phyloP scores from a whole-genome alignment of 2,329 filamentous ascomycete species.

The Colletotrichum navitas region DNA sequence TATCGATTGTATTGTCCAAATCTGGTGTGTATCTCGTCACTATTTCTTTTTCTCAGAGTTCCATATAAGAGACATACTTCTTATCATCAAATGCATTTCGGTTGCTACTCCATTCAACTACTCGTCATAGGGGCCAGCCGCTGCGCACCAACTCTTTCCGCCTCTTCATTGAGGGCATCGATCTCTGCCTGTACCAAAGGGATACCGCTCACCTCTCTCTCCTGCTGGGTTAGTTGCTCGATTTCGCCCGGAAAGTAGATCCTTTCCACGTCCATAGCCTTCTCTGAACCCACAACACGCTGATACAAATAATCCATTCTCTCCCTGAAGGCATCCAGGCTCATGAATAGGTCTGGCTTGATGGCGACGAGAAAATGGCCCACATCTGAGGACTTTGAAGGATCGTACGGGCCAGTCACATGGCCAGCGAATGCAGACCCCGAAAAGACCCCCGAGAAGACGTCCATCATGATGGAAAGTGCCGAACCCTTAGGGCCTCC shows the following conservation, averaged over 20 bases:
- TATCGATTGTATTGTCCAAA: neutral
- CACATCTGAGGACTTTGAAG: constrained; percentile 75
- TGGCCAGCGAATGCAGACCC: constrained; percentile 83
- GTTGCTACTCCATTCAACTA: neutral
- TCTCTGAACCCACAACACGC: constrained; percentile 65
- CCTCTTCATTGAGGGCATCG: constrained; percentile 67
- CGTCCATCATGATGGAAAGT: constrained; percentile 87
- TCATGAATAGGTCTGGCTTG: constrained; percentile 82
- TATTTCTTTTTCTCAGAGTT: neutral
- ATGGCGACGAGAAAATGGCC: constrained; percentile 81
- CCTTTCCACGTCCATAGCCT: constrained; percentile 66
- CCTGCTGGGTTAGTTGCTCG: constrained; percentile 66
- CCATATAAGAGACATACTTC: neutral
- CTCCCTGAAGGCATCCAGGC: constrained; percentile 75
- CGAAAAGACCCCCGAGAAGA: constrained; percentile 84
- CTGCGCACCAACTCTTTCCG: constrained; percentile 57
- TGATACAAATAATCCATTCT: constrained; percentile 70
- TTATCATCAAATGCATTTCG: neutral
- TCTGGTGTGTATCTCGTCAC: neutral
- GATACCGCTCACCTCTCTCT: constrained; percentile 67
- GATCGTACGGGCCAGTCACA: constrained; percentile 82
- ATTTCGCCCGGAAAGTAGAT: constrained; percentile 74
- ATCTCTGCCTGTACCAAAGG: constrained; percentile 69
- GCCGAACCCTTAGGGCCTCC: constrained; percentile 86
- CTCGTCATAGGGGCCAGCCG: neutral